A percentile compares a stretch with the other conserved stretches of the same genome.
Conservation (phyloP, 176 grass and related monocot species). For the Echinochloa phyllopogon region DNA sequence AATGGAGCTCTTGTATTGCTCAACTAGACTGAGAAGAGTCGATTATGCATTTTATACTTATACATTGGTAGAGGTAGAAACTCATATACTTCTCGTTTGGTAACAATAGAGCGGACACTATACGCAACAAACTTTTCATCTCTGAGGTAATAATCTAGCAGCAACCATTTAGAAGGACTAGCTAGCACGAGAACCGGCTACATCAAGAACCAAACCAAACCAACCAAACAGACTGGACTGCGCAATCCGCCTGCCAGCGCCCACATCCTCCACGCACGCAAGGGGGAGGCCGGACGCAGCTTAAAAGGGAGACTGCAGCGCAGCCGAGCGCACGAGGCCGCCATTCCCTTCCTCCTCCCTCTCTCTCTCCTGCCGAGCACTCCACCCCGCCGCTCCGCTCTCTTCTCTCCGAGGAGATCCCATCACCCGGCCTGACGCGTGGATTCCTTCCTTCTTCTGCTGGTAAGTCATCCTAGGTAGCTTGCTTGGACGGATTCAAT, state of each 20-base stretch:
- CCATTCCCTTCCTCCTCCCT: neutral
- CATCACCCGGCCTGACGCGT: neutral
- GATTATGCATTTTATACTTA: neutral
- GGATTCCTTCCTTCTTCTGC: conserved; percentile 4
- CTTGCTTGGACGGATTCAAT: neutral
- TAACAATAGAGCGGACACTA: no score
- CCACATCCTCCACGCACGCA: neutral
- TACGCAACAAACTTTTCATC: no score
- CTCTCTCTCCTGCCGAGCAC: neutral
- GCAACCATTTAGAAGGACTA: neutral
- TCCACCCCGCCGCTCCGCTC: neutral
- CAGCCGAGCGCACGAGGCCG: neutral
- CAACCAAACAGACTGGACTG: neutral
- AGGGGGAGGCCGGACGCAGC: neutral
- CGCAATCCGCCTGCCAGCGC: neutral
- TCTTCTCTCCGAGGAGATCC: neutral
- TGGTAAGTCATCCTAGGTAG: neutral
- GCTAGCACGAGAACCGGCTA: neutral
- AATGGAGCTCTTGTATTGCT: neutral
- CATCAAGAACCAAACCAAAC: neutral
- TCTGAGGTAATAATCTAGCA: neutral
- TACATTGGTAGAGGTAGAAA: neutral
- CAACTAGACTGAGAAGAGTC: neutral
- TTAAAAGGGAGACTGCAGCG: neutral
- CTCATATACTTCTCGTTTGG: no score